Conservation (phyloP, 1,284 basidiomycete species). For the Porphyrellus sp. region DNA sequence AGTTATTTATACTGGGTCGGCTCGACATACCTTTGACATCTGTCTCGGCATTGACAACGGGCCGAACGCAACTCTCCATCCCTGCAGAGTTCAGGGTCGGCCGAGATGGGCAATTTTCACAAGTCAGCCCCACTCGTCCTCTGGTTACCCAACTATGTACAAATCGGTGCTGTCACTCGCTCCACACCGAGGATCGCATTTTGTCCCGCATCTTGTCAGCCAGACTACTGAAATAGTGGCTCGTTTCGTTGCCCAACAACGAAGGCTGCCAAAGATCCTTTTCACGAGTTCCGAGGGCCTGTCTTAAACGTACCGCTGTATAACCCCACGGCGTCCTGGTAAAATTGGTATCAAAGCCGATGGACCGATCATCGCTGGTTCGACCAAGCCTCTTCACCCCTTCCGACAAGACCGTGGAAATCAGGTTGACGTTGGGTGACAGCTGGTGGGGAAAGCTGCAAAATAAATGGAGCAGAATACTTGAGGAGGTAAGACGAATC, state of each 20-base stretch:
- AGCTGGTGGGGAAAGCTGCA: not conserved
- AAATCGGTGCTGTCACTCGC: not conserved
- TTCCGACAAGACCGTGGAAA: constrained; percentile 16
- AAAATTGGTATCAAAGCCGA: not conserved
- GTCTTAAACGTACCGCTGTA: not conserved
- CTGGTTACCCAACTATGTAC: constrained; percentile 1
- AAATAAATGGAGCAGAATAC: constrained; percentile 1
- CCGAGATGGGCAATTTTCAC: not conserved
- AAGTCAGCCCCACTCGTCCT: too few relatives aligned
- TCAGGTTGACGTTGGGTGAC: not conserved
- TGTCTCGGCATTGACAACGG: not conserved
- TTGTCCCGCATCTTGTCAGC: not conserved
- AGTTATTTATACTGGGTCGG: too few relatives aligned
- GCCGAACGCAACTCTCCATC: not conserved
- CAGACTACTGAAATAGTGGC: not conserved
- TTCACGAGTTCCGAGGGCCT: not conserved
- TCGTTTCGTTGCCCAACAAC: not conserved
- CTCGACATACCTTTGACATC: not conserved
- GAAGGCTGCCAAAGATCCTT: not conserved
- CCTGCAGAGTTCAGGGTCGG: not conserved
- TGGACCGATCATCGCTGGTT: not conserved
- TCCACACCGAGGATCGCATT: constrained; percentile 1
- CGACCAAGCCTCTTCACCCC: not conserved
- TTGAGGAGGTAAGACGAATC: constrained; percentile 8
- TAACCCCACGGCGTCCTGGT: not conserved